Base-by-base conservation (phyloP, 1,284 basidiomycete genomes). In the Hypsizygus ulmarius region DNA sequence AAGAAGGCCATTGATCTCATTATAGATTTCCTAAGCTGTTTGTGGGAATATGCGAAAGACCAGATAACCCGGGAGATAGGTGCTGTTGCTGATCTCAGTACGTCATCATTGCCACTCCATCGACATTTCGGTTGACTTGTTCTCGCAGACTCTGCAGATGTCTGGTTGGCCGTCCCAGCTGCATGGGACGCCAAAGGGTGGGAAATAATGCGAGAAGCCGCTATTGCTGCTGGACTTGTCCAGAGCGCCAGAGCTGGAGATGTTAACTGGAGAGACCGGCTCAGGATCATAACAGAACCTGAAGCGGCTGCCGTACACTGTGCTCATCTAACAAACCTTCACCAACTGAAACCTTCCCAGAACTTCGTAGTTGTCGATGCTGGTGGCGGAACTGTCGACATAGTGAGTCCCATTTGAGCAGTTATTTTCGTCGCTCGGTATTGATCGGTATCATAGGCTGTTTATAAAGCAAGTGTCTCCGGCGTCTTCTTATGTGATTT, bases 271-370 rank as follows among this genome's bases (percentile, higher is more conserved):
- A 73, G 82, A 46, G 87, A 90, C 56, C 79, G 90, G 11, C 69
- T 92, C 29, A 77, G 77, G 38, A 89, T 92, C 50, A 91, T 92
- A 61, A 90, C 87, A 68, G 89, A 92, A 59, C 87, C 88, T 12
- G 90, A 91, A 65, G 89, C 90, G 1, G 89, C 89, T 11, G 90
- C 90, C 12, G 85, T 91, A 2, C 88, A 92, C 51, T 91, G 88
- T 53, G 87, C 84, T 1, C 79, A 84, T 53, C 70, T 92, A 41
- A 87, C 85, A 14, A 80, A 87, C 51, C 70, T 91, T 5, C 86
- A 90, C 65, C 82, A 82, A 57, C 70, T 92, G 40, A 81, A 78
- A 39, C 76, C 87, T 0, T 85, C 81, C 36, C 88, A 92, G 59
- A 87, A 82, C 53, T 91, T 91, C 61, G 83, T 92, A 32, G 73